Conservation (phyloP, 106 monocot genomes). For the Narthecium ossifragum region DNA sequence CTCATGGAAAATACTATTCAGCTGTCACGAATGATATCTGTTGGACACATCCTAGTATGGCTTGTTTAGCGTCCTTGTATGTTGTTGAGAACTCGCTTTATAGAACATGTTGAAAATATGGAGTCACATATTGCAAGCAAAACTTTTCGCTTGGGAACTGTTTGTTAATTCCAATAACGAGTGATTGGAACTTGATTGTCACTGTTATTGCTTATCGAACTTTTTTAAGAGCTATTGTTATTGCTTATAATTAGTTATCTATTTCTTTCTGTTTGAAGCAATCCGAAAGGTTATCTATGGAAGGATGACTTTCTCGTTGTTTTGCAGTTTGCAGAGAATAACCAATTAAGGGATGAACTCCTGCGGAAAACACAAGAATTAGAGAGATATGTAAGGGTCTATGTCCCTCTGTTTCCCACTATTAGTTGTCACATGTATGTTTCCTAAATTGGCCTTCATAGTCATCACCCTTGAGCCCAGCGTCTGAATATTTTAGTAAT, state of each 20-base stretch:
- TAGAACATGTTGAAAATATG: no score
- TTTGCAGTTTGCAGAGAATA: constrained; percentile 73
- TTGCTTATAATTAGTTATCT: not conserved
- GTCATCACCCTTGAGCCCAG: no score
- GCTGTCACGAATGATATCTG: no score
- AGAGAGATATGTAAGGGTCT: constrained; percentile 53
- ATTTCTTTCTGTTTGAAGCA: not conserved
- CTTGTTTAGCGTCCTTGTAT: no score
- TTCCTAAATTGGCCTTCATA: not conserved
- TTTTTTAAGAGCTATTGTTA: not conserved
- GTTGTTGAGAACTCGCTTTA: no score
- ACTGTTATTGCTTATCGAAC: no score
- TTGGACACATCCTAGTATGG: no score
- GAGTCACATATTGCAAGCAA: no score
- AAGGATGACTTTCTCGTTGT: not conserved
- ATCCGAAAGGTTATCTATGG: not conserved
- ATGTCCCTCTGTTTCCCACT: not conserved
- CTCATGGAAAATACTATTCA: no score
- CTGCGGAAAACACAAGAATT: constrained; percentile 46
- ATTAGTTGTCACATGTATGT: not conserved
- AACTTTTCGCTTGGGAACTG: not conserved
- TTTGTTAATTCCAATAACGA: not conserved
- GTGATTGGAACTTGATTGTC: no score
- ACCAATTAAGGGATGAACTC: constrained; percentile 61
- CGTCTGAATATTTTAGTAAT: no score